A percentile compares a stretch with the other conserved stretches of the same genome.
These are phyloP conservation scores for Metschnikowia dekortorum DNA, from an alignment of 805 yeast genomes.

Conservation along the genomic window DNA sequence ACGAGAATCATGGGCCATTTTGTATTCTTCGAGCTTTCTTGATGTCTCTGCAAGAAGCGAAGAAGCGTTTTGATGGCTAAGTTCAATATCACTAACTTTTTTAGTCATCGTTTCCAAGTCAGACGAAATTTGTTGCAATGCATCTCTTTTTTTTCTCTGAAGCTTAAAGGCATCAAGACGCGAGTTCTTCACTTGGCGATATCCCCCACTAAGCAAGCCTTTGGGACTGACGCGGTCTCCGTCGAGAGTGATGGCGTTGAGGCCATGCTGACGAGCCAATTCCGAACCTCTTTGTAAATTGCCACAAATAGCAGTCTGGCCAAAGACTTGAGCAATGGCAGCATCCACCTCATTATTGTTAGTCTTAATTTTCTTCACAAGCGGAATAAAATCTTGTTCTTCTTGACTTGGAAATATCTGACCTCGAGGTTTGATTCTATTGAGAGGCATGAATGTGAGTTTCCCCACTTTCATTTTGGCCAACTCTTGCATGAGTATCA, in stretches of 20 bases:
- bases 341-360: slow-evolving; percentile 48
- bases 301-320: slow-evolving; percentile 71
- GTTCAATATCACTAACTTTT: slow-evolving; percentile 44
- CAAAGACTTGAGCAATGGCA: slow-evolving; percentile 78
- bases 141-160: slow-evolving; percentile 49
- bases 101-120: slow-evolving; percentile 33
- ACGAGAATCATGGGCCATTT: slow-evolving; percentile 40
- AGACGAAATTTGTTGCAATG: slow-evolving; percentile 26
- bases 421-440: slow-evolving; percentile 48
- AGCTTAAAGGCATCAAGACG: slow-evolving; percentile 66
- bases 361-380: slow-evolving; percentile 67
- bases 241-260: slow-evolving; percentile 81
- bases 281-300: slow-evolving; percentile 65
- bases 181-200: slow-evolving; percentile 60
- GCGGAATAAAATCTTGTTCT: slow-evolving; percentile 64
- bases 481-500: slow-evolving; percentile 71
- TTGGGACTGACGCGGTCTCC: slow-evolving; percentile 84
- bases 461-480: slow-evolving; percentile 69
- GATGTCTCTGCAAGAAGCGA: slow-evolving; percentile 36
- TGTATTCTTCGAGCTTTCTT: slow-evolving; percentile 41
- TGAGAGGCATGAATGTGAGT: slow-evolving; percentile 87
- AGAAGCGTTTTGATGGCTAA: slow-evolving; percentile 47
- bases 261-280: slow-evolving; percentile 53
- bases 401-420: slow-evolving; percentile 54
- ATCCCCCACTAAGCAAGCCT: slow-evolving; percentile 90